Evolutionary conservation across 1,284 basidiomycete genomes (phyloP), one percentile per base, ranked within the genome.

Genomic region (Heterobasidion parviporum): DNA sequence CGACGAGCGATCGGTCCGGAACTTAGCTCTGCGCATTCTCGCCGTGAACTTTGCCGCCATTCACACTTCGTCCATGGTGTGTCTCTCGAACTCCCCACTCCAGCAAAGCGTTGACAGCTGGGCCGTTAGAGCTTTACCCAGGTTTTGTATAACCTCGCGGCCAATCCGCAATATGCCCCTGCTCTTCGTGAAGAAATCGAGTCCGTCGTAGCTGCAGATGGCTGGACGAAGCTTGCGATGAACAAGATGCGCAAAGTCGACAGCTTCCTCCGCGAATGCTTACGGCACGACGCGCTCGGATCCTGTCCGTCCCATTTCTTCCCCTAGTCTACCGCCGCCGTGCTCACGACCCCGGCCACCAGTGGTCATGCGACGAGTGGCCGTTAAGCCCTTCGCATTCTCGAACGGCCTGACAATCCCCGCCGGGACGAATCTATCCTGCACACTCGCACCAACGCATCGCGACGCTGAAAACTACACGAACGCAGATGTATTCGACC

Each of bases 111-210:
- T 16, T 36, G 45, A n/a, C 45, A 18, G 10, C 14, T 20, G 1
- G 20, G 26, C 15, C 15, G 12, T 2, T 53, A 70, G 69, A 66
- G 59, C 38, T 69, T 76, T 49, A 67, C 70, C 0, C 69, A 72
- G 18, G 72, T 67, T 1, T 52, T 78, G 0, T 68, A 67, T 48
- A 60, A 65, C 33, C 65, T 78, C 8, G 72, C 72, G 0, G 63
- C 67, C 0, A 60, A 73, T 33, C 75, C 74, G 1, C 67, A 74
- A 52, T 73, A 70, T 51, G 54, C 73, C 0, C 57, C 66, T 45
- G 65, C 67, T 0, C 63, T 80, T n/a, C 73, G 76, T 2, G 71
- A 75, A 50, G 79, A 80, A 59, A 66, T 74, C 2, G 71, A 76
- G 33, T 41, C 58, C 2, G 61, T 73, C 3, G 56, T 78, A 1